Base-by-base conservation (phyloP, 78 protist species). In the Chrysochromulina parva region DNA sequence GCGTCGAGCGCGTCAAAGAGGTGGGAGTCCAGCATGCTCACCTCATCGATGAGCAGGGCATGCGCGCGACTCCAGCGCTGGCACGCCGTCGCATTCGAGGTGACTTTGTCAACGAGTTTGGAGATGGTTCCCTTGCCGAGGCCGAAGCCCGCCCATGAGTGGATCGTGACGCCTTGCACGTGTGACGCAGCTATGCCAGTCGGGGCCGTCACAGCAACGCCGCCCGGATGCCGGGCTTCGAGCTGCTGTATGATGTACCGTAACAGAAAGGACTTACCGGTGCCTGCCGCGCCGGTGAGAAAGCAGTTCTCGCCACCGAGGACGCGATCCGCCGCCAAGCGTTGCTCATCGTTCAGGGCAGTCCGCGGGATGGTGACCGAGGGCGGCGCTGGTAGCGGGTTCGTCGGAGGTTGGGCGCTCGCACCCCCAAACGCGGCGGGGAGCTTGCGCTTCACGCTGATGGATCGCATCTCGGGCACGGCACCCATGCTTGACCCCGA, bases 41-140 rank as follows among this genome's bases (percentile, higher is more conserved):
- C 89, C 66, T 97, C 98, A 78, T 97, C 98, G 20, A 97, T 89
- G 60, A 97, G 85, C 50, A 97, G 88, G 2, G 71, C 92, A 22
- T 91, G 90, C 1, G 81, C 26, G 5, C 26, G 50, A 24, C 85
- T 1, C 98, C 98, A 94, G 52, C 96, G 11, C 6, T 17, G 28
- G 22, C 28, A 52, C 69, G 10, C 71, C 92, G 26, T 22, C 26
- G 17, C 67, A 22, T 60, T 60, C 26, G 26, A 5, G 6, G 9
- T 2, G 20, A 60, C 67, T 22, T 60, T 60, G 9, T 19, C 24
- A 2, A 19, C 6, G 24, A 60, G 67, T 22, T 13, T 22, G 26
- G 10, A 6, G 6, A 22, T 6, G 22, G 24, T 16, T 13, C 67
- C 67, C 20, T 19, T 60, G 9, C 67, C 67, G 16, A 66, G 38